Base-by-base conservation (phyloP, 192 early-diverging fungal species). In the Dissophora globulifera region DNA sequence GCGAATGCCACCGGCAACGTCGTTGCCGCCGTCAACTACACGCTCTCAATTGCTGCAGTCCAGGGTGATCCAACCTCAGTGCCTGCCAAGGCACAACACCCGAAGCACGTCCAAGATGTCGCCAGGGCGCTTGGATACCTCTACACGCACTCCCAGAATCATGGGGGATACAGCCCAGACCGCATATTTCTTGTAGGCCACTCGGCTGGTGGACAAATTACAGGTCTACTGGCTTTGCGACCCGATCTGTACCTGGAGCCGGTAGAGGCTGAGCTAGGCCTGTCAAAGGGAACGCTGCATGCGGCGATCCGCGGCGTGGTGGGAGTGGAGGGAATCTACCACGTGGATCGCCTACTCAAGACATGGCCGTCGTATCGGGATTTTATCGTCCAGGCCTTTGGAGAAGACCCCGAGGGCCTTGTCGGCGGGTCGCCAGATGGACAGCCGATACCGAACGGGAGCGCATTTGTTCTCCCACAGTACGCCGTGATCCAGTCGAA, bases 261-360 rank as follows among this genome's bases (percentile, higher is more conserved):
- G 11, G 47, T 58, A 7, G 59, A 74, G 35, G n/a, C 59, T 4
- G 50, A 61, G 3, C 35, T 78, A 25, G 30, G 62, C 35, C n/a
- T 49, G 3, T 50, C 19, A 25, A 31, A 32, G n/a, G 72, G 63
- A 10, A 56, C 64, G 5, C 64, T 76, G 0, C 72, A 76, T 29
- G 25, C 30, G 0, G 57, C 62, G 8, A 80, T 93, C 23, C 23
- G 60, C 5, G 92, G 93, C 26, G 84, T 92, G 1, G 30, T 94
- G 20, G 93, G 93, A 2, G 83, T 93, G 0, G 89, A 93, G 64
- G 95, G 94, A 1, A 93, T 97, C 65, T 97, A 95, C 80, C 87
- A 95, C 50, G 82, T 95, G 23, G 86, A 87, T 15, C 58, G 62
- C 1, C 70, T 97, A 27, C 52, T 94, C 13, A 59, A 72, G 22